Base-by-base conservation (phyloP, 2,329 filamentous ascomycete species). In the Aaosphaeria pasadenensis region DNA sequence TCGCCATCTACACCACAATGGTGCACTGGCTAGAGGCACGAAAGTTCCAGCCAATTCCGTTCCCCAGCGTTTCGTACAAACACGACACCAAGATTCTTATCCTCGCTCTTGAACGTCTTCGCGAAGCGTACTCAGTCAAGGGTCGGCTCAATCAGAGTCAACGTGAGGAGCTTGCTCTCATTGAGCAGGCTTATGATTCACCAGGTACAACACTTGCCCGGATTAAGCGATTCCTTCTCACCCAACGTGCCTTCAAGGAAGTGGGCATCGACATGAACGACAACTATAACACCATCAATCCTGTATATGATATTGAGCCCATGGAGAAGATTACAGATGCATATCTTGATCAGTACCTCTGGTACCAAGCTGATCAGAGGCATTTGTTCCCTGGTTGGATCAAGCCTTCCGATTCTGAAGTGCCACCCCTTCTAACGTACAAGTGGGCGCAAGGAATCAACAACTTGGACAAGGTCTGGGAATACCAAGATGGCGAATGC, bases 401-500 rank as follows among this genome's bases (percentile, higher is more conserved):
- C 75, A 99, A 99, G 77, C 94, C 94, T 6, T 97, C 94, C 0
- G 94, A 99, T 67, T 96, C 92, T 0, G 95, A 99, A 71, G 94
- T 99, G 0, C 94, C 95, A 2, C 94, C 94, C 29, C 77, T 99
- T 11, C 75, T 99, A 50, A 89, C 89, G 0, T 99, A 99, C 79
- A 99, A 99, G 72, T 99, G 95, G 95, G 91, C 94, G 1, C 95
- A 99, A 69, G 94, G 94, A 44, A 97, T 99, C 78, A 99, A 99
- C 78, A 99, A 99, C 66, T 77, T 99, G 42, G 88, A 91, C 61
- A 89, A 90, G 57, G 91, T 99, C 30, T 99, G 94, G 94, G 89
- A 95, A 63, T 88, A 89, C 17, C 84, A 89, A 40, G 87, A 97
- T 60, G 94, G 94, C 54, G 91, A 99, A 71, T 97, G 92, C 72